Evolutionary conservation across 306 rosid species (phyloP), one percentile per base, ranked within the genome.

Genomic region (Begonia loranthoides): DNA sequence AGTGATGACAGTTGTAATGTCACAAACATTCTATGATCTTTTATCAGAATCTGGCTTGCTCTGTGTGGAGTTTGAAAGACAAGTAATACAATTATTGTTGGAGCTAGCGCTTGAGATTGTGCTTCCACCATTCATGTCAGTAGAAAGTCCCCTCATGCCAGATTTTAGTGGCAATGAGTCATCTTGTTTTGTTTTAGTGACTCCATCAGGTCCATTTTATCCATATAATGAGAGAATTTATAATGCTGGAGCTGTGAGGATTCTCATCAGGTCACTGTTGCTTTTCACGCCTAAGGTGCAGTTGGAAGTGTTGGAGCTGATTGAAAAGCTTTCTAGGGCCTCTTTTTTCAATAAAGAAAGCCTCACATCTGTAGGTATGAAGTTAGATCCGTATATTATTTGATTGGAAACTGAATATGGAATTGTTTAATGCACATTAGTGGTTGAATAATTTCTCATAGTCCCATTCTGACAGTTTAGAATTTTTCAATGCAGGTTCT

Each of bases 11-110:
- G 64, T 81, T 60, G 78, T 92, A 75, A 69, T 84, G 52, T 83
- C 99, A 14, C 96, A 87, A 56, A 92, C 96, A 57, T 92, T 92
- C 75, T 75, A 69, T 60, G 96, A 92, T 63, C 99, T 92, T 76
- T 73, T 92, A 28, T 65, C 73, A 1, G 99, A 92, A 69, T 87
- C 96, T 67, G 96, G 96, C 69, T 77, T 92, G 67, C 80, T 92
- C 41, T 79, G 87, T 51, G 94, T 79, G 70, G 94, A 83, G 63
- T 85, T 66, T 62, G 96, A 92, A 66, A 83, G 76, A 73, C 86
- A 87, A 77, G 93, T 92, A 64, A 87, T 87, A 69, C 96, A 92
- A 64, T 75, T 87, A 82, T 67, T 92, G 68, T 68, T 92, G 67
- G 96, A 92, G 57, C 87, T 92, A 52, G 90, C 89, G 41, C 96